These are phyloP conservation scores for Chrysoporthe puriensis DNA, from an alignment of 2,329 filamentous ascomycete species.

Conservation along the genomic window DNA sequence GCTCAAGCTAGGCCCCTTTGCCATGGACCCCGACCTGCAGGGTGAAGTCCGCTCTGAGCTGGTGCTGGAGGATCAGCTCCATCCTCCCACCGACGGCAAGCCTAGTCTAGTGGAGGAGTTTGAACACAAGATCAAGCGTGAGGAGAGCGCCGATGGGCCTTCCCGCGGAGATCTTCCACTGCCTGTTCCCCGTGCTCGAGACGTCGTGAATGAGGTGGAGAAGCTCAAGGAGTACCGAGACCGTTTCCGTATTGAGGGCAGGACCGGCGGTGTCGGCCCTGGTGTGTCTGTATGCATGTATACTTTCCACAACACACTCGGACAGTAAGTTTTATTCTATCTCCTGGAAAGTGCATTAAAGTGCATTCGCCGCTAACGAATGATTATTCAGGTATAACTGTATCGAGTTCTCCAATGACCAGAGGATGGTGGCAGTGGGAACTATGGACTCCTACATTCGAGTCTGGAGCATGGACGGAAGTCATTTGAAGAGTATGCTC, in stretches of 20 bases:
- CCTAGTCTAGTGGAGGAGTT: conserved; percentile 83
- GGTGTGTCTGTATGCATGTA: conserved; percentile 94
- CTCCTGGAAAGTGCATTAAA: too few species aligned
- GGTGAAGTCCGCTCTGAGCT: conserved; percentile 87
- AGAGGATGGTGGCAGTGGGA: conserved; percentile 82
- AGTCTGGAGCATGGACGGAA: conserved; percentile 89
- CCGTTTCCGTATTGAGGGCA: conserved; percentile 83
- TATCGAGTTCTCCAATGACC: conserved; percentile 93
- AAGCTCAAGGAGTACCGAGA: conserved; percentile 93
- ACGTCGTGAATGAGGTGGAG: conserved; percentile 92
- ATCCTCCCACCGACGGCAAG: conserved; percentile 72
- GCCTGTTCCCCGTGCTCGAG: conserved; percentile 83
- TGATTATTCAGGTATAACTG: conserved; percentile 46
- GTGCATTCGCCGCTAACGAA: background rate
- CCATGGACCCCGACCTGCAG: conserved; percentile 80
- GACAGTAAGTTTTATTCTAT: conserved; percentile 64
- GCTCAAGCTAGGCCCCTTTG: conserved; percentile 78
- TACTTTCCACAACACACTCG: conserved; percentile 95
- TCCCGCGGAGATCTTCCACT: conserved; percentile 79
- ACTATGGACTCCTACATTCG: conserved; percentile 95
- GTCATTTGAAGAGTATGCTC: conserved; percentile 71
- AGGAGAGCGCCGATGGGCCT: conserved; percentile 84
- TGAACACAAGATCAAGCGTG: conserved; percentile 84
- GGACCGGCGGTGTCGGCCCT: conserved; percentile 81
- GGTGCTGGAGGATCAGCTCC: conserved; percentile 79